A percentile compares a stretch with the other conserved stretches of the same genome.
Conservation (phyloP, 805 yeast species). For the Saturnispora dispora region DNA sequence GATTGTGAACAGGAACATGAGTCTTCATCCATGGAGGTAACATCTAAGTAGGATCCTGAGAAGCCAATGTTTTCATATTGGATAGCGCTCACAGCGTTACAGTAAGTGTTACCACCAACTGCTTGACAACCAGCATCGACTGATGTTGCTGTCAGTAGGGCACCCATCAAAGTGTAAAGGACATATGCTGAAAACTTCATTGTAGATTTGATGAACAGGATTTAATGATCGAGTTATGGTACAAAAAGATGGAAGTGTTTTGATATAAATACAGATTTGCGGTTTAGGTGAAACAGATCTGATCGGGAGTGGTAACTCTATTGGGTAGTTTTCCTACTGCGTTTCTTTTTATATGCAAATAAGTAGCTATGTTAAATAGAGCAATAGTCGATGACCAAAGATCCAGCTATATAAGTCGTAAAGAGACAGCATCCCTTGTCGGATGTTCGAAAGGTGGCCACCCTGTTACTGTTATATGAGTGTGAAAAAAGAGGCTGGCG, state of each 20-base stretch:
- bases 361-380: background rate
- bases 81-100: slow-evolving; percentile 54
- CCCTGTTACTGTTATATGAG: background rate
- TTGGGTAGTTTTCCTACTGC: background rate
- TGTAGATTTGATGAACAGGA: background rate
- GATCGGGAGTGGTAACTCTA: background rate
- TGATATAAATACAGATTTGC: background rate
- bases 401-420: background rate
- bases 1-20: slow-evolving; percentile 64
- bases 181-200: slow-evolving; percentile 14
- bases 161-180: slow-evolving; percentile 9
- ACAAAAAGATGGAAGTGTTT: background rate
- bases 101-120: slow-evolving; percentile 75
- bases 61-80: slow-evolving; percentile 61
- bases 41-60: slow-evolving; percentile 67
- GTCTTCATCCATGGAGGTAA: slow-evolving; percentile 55
- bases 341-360: background rate
- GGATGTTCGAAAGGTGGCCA: background rate
- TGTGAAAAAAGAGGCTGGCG: background rate
- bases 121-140: slow-evolving; percentile 24
- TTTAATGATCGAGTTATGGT: background rate
- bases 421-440: background rate
- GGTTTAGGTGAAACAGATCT: background rate
- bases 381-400: background rate
- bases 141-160: slow-evolving; percentile 16